Percentiles rank a stretch among this genome's conserved stretches.
phyloP scores from a whole-genome alignment of 495 filamentous ascomycete genomes.

The Hypoxylon perforatum region DNA sequence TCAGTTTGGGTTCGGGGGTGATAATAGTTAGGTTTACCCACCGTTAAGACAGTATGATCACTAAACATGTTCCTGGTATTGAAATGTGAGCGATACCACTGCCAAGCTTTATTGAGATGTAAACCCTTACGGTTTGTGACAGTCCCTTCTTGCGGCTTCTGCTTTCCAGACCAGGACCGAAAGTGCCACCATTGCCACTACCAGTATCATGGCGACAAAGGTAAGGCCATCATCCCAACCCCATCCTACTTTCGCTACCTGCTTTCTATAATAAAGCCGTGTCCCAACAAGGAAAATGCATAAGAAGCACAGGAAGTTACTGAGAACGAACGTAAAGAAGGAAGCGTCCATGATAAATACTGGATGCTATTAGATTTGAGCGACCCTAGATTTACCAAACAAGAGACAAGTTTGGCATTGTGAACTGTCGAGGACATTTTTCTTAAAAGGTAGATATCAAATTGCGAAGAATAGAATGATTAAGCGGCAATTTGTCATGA shows the following conservation, averaged over 20 bases:
- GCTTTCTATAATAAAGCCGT: conserved; percentile 22
- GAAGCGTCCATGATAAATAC: background rate
- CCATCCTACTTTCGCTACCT: conserved; percentile 25
- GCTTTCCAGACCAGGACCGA: background rate
- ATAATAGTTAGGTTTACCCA: conserved; percentile 10
- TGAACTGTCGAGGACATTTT: background rate
- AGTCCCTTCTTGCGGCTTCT: no score
- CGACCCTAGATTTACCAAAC: background rate
- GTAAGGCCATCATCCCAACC: conserved; percentile 39
- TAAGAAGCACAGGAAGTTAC: conserved; percentile 1
- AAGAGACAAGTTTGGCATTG: background rate
- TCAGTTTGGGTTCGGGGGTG: background rate
- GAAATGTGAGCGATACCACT: conserved; percentile 5
- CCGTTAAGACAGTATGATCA: background rate
- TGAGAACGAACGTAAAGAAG: background rate
- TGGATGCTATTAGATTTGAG: background rate
- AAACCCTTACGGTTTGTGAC: no score
- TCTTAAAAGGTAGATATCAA: background rate
- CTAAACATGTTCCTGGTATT: background rate
- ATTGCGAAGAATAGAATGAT: no score
- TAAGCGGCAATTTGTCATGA: background rate
- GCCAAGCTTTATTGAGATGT: background rate
- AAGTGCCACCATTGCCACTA: conserved; percentile 15
- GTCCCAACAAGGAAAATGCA: conserved; percentile 19
- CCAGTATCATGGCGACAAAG: conserved; percentile 6